phyloP scores from a whole-genome alignment of 176 grass and related monocot species.

The Carex cristatella region DNA sequence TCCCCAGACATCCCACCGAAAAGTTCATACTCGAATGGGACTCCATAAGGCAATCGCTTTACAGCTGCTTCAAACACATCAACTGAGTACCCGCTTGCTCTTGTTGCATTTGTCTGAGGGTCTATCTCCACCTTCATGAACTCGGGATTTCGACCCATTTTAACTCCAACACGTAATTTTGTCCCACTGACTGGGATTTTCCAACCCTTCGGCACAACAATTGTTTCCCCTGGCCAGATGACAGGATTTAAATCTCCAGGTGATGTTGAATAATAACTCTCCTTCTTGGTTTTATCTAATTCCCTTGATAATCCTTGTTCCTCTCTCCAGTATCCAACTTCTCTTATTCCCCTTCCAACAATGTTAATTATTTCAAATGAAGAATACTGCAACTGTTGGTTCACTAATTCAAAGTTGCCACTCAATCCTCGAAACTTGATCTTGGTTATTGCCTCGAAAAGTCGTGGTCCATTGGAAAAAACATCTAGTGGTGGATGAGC shows the following conservation, averaged over 20 bases:
- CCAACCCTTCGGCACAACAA: conserved; percentile 27
- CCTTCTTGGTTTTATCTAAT: not conserved
- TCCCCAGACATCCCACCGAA: not conserved
- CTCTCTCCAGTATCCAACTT: conserved; percentile 38
- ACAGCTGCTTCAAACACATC: conserved; percentile 31
- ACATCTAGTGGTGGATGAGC: not conserved
- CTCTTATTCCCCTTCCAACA: conserved; percentile 12
- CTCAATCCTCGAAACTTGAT: conserved; percentile 45
- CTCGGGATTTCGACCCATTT: conserved; percentile 5
- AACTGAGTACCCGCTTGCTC: not conserved
- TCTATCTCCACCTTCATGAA: conserved; percentile 23
- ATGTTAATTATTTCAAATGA: conserved; percentile 51
- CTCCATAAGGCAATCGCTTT: conserved; percentile 28
- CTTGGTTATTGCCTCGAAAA: conserved; percentile 31
- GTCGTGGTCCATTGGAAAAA: conserved; percentile 33
- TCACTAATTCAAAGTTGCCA: conserved; percentile 39
- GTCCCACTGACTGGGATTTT: conserved; percentile 19
- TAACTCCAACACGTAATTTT: conserved; percentile 34
- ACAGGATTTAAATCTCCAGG: conserved; percentile 7
- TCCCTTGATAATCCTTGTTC: conserved; percentile 20
- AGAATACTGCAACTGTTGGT: conserved; percentile 31
- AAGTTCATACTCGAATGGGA: conserved; percentile 21
- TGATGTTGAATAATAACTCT: not conserved
- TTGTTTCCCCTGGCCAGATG: conserved; percentile 32
- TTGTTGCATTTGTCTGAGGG: conserved; percentile 25